Conservation (phyloP, 805 yeast genomes). For the Schwanniomyces vanrijiae region DNA sequence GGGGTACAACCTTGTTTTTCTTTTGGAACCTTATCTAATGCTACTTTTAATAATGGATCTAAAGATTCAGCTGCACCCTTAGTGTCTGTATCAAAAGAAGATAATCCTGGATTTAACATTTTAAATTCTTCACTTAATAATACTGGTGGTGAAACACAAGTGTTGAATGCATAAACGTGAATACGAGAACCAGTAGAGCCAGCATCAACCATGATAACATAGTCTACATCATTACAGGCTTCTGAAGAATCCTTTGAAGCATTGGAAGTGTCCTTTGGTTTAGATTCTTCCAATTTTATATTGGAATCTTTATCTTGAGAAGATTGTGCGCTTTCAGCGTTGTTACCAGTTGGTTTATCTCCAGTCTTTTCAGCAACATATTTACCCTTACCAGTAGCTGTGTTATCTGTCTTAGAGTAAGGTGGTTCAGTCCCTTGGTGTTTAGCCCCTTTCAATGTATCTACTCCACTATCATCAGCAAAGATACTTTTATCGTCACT, state of each 20-base stretch:
- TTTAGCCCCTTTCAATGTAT: constrained; percentile 33
- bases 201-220: constrained; percentile 94
- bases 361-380: constrained; percentile 5
- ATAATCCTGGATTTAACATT: constrained; percentile 91
- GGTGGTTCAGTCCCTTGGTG: constrained; percentile 37
- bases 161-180: constrained; percentile 89
- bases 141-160: constrained; percentile 80
- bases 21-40: constrained; percentile 75
- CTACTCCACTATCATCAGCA: constrained; percentile 15
- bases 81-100: constrained; percentile 78
- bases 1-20: constrained; percentile 80
- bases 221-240: constrained; percentile 49
- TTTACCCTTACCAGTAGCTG: constrained; percentile 10
- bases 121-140: constrained; percentile 78
- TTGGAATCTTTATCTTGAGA: neutral
- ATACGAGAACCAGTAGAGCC: constrained; percentile 97
- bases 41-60: constrained; percentile 76
- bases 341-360: constrained; percentile 14
- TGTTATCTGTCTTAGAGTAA: constrained; percentile 18
- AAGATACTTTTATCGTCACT: constrained; percentile 20
- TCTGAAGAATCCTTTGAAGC: neutral
- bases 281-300: neutral
- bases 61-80: constrained; percentile 86
- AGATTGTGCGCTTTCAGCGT: constrained; percentile 7
- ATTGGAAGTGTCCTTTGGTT: neutral